Percentiles rank a stretch among this genome's conserved stretches.
These are phyloP conservation scores for Chlamydomonas reinhardtii DNA, from an alignment of 163 green algal genomes.

Conservation along the genomic window DNA sequence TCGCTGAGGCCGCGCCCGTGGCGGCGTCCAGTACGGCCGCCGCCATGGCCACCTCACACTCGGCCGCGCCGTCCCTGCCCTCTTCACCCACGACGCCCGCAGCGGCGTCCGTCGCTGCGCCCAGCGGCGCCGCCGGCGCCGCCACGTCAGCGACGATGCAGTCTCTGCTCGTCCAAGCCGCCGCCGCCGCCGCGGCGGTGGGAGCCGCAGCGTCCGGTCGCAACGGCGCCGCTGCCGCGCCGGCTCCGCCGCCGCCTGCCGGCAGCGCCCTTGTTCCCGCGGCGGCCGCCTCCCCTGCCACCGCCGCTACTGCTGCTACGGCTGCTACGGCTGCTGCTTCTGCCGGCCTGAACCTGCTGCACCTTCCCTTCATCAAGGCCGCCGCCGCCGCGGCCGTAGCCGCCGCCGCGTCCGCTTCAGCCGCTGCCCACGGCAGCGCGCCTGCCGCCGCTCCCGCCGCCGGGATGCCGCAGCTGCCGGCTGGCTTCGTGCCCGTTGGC, in stretches of 20 bases:
- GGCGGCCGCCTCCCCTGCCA: not conserved
- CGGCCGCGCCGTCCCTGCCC: too few species aligned
- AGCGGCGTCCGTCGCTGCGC: not conserved
- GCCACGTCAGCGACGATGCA: not conserved
- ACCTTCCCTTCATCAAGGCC: conserved; percentile 15
- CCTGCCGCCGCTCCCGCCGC: too few species aligned
- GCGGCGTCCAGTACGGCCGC: too few species aligned
- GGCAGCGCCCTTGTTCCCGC: not conserved
- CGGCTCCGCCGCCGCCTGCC: not conserved
- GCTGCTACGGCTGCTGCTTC: not conserved
- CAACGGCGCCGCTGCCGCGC: not conserved
- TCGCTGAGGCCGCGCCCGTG: too few species aligned
- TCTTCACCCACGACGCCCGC: too few species aligned
- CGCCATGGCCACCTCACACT: too few species aligned
- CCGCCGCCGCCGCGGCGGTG: too few species aligned
- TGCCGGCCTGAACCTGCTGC: too few species aligned
- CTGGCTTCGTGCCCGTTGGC: not conserved
- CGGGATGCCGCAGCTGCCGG: not conserved
- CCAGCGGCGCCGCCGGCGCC: not conserved
- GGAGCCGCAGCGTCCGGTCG: not conserved
- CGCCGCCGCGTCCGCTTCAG: not conserved
- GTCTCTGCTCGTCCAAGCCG: not conserved
- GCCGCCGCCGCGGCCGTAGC: conserved; percentile 7
- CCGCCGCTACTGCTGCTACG: not conserved
- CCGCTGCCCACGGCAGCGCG: too few species aligned